A percentile compares a stretch with the other conserved stretches of the same genome.
phyloP scores from a whole-genome alignment of 805 yeast species.

The Dipodascopsis tothii region DNA sequence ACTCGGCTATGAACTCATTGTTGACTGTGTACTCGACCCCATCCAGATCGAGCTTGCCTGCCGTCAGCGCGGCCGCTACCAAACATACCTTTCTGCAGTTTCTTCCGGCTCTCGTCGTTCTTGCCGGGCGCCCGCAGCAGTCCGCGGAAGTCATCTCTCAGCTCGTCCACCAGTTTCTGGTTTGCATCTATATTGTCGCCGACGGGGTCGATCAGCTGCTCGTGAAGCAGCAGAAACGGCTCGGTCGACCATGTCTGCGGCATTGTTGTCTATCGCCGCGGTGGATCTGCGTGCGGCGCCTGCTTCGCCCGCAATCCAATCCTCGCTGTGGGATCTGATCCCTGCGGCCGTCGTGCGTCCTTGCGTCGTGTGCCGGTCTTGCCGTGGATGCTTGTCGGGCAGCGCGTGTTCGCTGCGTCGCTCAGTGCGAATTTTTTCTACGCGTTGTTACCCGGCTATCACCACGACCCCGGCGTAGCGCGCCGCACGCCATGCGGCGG shows the following conservation, averaged over 20 bases:
- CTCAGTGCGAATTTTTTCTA: too few relatives aligned
- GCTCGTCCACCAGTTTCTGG: neutral
- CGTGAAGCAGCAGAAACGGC: slow-evolving; percentile 10
- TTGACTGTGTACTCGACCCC: slow-evolving; percentile 56
- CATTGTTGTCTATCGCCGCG: neutral
- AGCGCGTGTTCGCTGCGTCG: too few relatives aligned
- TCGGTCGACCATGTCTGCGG: slow-evolving; percentile 16
- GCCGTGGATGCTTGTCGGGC: too few relatives aligned
- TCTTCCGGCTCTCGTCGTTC: slow-evolving; percentile 31
- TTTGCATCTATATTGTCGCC: slow-evolving; percentile 1
- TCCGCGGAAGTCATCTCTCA: slow-evolving; percentile 31
- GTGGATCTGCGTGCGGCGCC: neutral
- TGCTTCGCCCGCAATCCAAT: neutral
- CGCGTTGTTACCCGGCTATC: too few relatives aligned
- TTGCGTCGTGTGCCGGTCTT: neutral
- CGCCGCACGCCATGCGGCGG: too few relatives aligned
- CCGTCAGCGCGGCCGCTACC: neutral
- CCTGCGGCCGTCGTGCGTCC: neutral
- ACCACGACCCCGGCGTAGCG: too few relatives aligned
- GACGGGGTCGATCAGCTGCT: slow-evolving; percentile 4
- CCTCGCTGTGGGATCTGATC: neutral
- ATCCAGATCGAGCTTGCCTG: slow-evolving; percentile 41
- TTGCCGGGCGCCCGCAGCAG: slow-evolving; percentile 34
- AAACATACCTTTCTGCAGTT: slow-evolving; percentile 27
- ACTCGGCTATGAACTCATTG: slow-evolving; percentile 53